Base-by-base conservation (phyloP, 108 stramenopile species). In the Skeletonema marinoi region DNA sequence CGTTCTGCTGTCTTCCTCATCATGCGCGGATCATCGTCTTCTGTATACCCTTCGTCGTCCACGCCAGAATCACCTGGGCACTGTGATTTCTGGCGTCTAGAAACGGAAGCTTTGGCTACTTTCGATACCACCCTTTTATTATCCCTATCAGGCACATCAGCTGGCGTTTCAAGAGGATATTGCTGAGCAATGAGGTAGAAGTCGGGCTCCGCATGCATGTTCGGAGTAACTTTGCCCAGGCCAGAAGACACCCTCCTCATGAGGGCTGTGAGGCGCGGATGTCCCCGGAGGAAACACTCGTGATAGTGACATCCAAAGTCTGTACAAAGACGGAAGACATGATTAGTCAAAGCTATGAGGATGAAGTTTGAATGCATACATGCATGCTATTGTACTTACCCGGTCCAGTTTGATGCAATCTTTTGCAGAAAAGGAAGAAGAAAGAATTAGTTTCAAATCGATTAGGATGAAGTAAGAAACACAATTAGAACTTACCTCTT, bases 301-400 rank as follows among this genome's bases (percentile, higher is more conserved):
- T 61, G 60, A 14, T 61, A 61, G 60, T 61, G 25, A 35, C 60
- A 61, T 31, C 60, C 19, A 3, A 32, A 61, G 21, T 61, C 60
- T 39, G 9, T 60, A 1, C 12, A 60, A 39, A 39, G 39, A 39
- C 6, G 38, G 38, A 38, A 3, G 38, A 38, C 4, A 38, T 7
- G 0, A 38, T 38, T 38, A 38, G 38, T 38, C 38, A 38, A 38
- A 38, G 0, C 38, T 3, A 7, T 38, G 6, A 38, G 6, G 38
- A 38, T 38, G 7, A 7, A 38, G 7, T 38, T 38, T 7, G 38
- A 38, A 38, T 3, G 7, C 38, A 38, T 7, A 38, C 38, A 38
- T 1, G 6, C 38, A 38, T 38, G 7, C 38, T 38, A 12, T 25
- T 29, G 58, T 30, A 59, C 58, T 59, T 30, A 59, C 58, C 58